Percentiles rank a stretch among this genome's conserved stretches.
Conservation (phyloP, 345 rosid species). For the Rhodamnia rubescens region DNA sequence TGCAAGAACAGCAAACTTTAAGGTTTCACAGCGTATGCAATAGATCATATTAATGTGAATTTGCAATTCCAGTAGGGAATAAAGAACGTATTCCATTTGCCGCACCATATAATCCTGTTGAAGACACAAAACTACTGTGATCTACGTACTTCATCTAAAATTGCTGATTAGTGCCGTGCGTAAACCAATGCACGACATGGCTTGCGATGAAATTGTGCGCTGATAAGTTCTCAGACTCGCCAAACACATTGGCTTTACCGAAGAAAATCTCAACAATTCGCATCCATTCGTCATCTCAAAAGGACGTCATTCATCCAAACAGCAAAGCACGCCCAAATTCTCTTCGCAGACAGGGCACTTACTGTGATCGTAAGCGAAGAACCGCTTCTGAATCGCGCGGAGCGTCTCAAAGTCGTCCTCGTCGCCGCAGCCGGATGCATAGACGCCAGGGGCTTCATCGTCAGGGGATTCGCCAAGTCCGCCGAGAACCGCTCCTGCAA, state of each 20-base stretch:
- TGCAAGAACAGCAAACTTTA: not conserved
- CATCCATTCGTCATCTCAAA: not conserved
- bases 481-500: constrained; percentile 34
- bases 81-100: not conserved
- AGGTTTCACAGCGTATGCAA: not conserved
- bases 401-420: constrained; percentile 66
- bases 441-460: constrained; percentile 17
- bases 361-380: constrained; percentile 49
- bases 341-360: constrained; percentile 4
- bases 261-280: not conserved
- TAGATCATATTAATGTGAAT: not conserved
- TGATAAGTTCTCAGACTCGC: not conserved
- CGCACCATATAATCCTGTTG: not conserved
- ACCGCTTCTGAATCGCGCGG: constrained; percentile 56
- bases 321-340: not conserved
- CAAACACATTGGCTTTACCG: not conserved
- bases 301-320: not conserved
- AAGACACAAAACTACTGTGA: not conserved
- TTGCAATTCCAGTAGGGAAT: not conserved
- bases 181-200: not conserved
- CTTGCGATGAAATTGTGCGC: not conserved
- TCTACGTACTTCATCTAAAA: not conserved
- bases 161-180: not conserved
- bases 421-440: constrained; percentile 21
- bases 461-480: constrained; percentile 21